A percentile compares a stretch with the other conserved stretches of the same genome.
Evolutionary conservation across 192 early-diverging fungal genomes (phyloP).

Genomic region (Coemansia sp.): DNA sequence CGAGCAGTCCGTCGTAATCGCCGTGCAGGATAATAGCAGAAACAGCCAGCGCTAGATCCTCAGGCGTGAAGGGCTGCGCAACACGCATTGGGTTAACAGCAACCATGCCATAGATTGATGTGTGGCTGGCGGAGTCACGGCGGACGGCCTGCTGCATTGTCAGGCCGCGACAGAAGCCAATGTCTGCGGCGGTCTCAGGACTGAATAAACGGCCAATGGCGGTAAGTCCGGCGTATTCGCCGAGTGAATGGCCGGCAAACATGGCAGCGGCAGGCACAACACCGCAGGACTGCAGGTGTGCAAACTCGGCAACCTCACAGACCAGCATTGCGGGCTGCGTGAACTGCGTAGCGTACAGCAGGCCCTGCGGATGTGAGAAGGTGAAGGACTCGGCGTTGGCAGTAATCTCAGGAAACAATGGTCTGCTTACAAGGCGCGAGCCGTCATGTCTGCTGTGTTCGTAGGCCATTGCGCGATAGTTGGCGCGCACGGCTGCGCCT

Average conservation of each 20-base stretch:
- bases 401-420: conserved; percentile 71
- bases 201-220: conserved; percentile 78
- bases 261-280: conserved; percentile 75
- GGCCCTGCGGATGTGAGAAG: conserved; percentile 77
- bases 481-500: conserved; percentile 76
- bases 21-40: conserved; percentile 55
- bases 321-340: conserved; percentile 89
- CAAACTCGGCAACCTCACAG: conserved; percentile 86
- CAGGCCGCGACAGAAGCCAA: conserved; percentile 95
- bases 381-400: conserved; percentile 71
- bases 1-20: conserved; percentile 70
- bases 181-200: conserved; percentile 79
- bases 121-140: conserved; percentile 71
- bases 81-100: conserved; percentile 91
- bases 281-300: conserved; percentile 79
- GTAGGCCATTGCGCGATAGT: conserved; percentile 85
- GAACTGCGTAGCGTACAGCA: conserved; percentile 92
- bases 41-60: conserved; percentile 74
- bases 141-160: conserved; percentile 91
- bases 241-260: conserved; percentile 93
- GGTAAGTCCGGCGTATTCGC: conserved; percentile 89
- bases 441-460: conserved; percentile 72
- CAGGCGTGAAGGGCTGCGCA: conserved; percentile 72
- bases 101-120: conserved; percentile 85
- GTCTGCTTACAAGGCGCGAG: conserved; percentile 62